Percentiles rank a stretch among this genome's conserved stretches.
phyloP scores from a whole-genome alignment of 2,329 filamentous ascomycete species.

The Trichoderma cornu-damae region DNA sequence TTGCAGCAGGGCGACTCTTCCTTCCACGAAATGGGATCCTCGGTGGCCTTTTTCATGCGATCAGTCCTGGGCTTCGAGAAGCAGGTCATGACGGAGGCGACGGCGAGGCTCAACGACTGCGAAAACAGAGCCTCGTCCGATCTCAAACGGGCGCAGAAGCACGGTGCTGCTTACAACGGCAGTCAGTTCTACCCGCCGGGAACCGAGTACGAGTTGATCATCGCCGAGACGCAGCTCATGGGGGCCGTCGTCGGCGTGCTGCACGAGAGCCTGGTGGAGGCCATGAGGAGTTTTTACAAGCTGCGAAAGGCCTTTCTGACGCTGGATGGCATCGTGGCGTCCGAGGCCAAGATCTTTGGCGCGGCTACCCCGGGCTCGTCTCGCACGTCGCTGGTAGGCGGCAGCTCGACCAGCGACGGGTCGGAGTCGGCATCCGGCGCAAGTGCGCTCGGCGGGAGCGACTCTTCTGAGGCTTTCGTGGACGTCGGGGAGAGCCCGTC shows the following conservation, averaged over 20 bases:
- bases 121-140: conserved; percentile 73
- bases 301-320: conserved; percentile 82
- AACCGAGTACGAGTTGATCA: conserved; percentile 78
- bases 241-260: conserved; percentile 80
- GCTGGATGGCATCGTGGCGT: conserved; percentile 70
- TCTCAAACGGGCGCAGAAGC: conserved; percentile 67
- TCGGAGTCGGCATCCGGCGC: conserved; percentile 27
- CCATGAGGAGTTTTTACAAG: conserved; percentile 87
- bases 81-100: conserved; percentile 80
- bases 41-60: conserved; percentile 77
- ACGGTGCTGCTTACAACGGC: conserved; percentile 36
- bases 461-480: conserved; percentile 39
- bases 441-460: conserved; percentile 12
- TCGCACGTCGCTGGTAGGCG: neutral
- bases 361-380: neutral
- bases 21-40: conserved; percentile 82
- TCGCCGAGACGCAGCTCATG: conserved; percentile 85
- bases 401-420: conserved; percentile 22
- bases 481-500: conserved; percentile 49
- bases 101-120: conserved; percentile 64
- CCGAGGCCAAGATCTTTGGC: conserved; percentile 54
- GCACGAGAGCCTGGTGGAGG: conserved; percentile 89
- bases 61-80: conserved; percentile 90
- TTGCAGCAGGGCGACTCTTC: conserved; percentile 69
- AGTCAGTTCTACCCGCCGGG: conserved; percentile 69